Evolutionary conservation across 2,329 filamentous ascomycete species (phyloP).

Genomic region (Alternaria hordeiaustralica): DNA sequence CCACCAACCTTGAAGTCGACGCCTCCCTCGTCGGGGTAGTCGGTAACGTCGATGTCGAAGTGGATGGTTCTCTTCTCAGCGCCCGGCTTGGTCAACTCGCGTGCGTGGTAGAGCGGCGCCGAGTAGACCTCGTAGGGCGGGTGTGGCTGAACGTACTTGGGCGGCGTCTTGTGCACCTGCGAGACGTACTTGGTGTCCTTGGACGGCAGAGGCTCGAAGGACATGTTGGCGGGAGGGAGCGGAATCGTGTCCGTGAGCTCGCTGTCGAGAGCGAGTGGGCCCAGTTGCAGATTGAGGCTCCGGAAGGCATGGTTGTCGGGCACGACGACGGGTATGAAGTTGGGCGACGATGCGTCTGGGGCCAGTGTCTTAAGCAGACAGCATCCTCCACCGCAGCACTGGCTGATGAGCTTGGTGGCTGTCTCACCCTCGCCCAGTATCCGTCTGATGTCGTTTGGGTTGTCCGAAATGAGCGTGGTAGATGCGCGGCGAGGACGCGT

Average conservation of each 20-base stretch:
- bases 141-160: constrained; percentile 90
- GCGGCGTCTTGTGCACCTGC: constrained; percentile 69
- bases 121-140: constrained; percentile 91
- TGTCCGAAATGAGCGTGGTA: constrained; percentile 68
- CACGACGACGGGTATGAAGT: constrained; percentile 56
- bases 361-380: constrained; percentile 65
- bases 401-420: constrained; percentile 66
- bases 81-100: constrained; percentile 84
- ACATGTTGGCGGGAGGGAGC: constrained; percentile 77
- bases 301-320: constrained; percentile 87
- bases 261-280: constrained; percentile 72
- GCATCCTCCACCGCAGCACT: constrained; percentile 70
- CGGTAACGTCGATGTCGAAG: constrained; percentile 94
- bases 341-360: constrained; percentile 53
- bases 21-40: constrained; percentile 84
- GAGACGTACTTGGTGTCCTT: constrained; percentile 51
- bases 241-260: constrained; percentile 73
- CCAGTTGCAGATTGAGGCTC: constrained; percentile 77
- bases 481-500: constrained; percentile 66
- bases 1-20: constrained; percentile 97
- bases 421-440: constrained; percentile 63
- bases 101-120: constrained; percentile 82
- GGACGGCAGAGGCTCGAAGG: constrained; percentile 65
- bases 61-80: constrained; percentile 98
- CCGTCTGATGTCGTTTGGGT: constrained; percentile 63